Base-by-base conservation (phyloP, 1,139 yeast species). In the Magnusiomyces paraingens region DNA sequence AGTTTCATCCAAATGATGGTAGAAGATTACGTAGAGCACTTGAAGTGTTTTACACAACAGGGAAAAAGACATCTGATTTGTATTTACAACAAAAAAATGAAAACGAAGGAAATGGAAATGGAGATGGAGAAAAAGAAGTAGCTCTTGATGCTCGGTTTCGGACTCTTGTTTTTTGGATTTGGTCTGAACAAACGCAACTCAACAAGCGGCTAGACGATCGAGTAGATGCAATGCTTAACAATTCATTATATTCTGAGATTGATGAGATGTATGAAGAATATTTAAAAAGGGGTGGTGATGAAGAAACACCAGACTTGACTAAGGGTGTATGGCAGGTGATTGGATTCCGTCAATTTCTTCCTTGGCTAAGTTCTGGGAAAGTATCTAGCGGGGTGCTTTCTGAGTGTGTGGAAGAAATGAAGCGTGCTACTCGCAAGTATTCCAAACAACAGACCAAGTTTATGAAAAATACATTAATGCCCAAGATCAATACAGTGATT, bases 261-360 rank as follows among this genome's bases (percentile, higher is more conserved):
- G 65, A 76, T 8, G 79, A 81, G 52, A 66, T 93, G 66, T 82
- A 66, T 52, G 47, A 54, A 2, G 53, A 58, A 3, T 69, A 65
- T 51, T 44, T 53, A 21, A 21, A 42, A 2, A 39, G 39, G 45
- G 35, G 18, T 4, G 1, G 55, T 45, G 6, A 21, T 42, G n/a
- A n/a, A n/a, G n/a, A 26, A 26, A 12, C 22, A 1, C 82, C 32
- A 26, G 49, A 80, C 71, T 82, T 54, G 32, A 84, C 87, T 52
- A 73, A 80, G 53, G 98, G 99, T 0, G 79, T 93, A 0, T 91
- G 90, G 89, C 99, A 93, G 69, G 96, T 89, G 1, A 90, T 93
- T 63, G 99, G 99, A 1, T 93, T 89, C 68, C 88, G 89, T 64
- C 98, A 93, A 67, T 91, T 93, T 65, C 67, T 90, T 42, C 95